Conservation (phyloP, 148 eudicot species). For the Cornus kousa region DNA sequence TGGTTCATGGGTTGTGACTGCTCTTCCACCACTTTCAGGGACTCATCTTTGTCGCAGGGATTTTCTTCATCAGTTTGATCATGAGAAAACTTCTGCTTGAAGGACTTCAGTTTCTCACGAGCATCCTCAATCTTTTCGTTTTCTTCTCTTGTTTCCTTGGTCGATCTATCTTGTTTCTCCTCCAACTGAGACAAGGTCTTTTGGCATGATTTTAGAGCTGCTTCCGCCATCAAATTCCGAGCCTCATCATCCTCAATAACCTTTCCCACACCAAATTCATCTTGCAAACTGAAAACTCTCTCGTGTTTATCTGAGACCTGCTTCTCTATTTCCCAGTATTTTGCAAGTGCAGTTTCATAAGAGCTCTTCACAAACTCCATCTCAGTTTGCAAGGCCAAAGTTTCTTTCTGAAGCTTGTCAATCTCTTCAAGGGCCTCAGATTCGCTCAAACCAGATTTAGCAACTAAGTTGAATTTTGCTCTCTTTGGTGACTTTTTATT, state of each 20-base stretch:
- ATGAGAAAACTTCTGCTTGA: constrained; percentile 39
- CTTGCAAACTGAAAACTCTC: constrained; percentile 64
- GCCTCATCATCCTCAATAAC: constrained; percentile 84
- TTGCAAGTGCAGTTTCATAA: constrained; percentile 71
- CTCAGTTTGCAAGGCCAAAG: constrained; percentile 74
- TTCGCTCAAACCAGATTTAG: constrained; percentile 69
- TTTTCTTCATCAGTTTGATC: constrained; percentile 14
- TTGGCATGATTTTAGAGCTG: constrained; percentile 79
- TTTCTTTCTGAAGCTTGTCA: constrained; percentile 80
- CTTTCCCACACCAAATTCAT: constrained; percentile 62
- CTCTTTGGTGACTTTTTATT: constrained; percentile 26
- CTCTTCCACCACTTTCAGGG: constrained; percentile 23
- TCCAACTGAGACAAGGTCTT: constrained; percentile 61
- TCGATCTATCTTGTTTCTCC: constrained; percentile 63
- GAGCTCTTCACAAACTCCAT: constrained; percentile 86
- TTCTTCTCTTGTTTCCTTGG: constrained; percentile 53
- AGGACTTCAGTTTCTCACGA: constrained; percentile 44
- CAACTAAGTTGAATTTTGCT: constrained; percentile 13
- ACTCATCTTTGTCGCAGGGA: constrained; percentile 16
- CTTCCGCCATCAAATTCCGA: constrained; percentile 74
- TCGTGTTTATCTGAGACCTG: constrained; percentile 62
- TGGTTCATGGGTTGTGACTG: constrained; percentile 11
- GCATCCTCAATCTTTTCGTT: constrained; percentile 49
- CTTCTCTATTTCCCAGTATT: constrained; percentile 72
- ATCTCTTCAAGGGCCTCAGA: constrained; percentile 70